Evolutionary conservation across 768 basidiomycete species (phyloP), one percentile per base, ranked within the genome.

Genomic region (Lactarius tabidus): DNA sequence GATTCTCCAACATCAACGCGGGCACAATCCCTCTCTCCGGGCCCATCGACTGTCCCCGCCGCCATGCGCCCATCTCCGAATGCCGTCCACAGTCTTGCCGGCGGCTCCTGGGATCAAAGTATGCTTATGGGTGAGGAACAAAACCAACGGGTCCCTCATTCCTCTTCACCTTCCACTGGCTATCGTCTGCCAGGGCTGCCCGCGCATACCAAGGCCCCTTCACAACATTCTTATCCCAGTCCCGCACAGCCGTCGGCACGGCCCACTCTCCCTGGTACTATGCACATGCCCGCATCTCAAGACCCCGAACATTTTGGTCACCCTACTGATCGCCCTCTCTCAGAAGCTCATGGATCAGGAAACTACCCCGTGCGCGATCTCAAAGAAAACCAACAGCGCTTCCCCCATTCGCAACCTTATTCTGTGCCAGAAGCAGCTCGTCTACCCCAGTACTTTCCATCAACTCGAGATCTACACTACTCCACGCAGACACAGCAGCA

Each of bases 11-110:
- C 77, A 20, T 83, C 81, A 20, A 71, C 73, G 5, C 80, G 86
- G 62, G 80, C 81, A n/a, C 85, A 85, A 69, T 89, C 88, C 18
- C 75, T 81, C 39, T 89, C 89, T n/a, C n/a, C n/a, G n/a, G n/a
- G n/a, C 5, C 89, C 89, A 23, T 78, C 81, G 28, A 79, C 79
- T 33, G 76, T 84, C 23, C 78, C 84, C 4, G 79, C 81, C 57
- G 79, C 82, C 1, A 76, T 82, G 65, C 77, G 76, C 69, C 72
- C 73, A 67, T 72, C 71, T 12, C 45, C 63, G 20, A 64, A 63
- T 26, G 43, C 70, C 39, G 69, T 68, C 64, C 70, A 70, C 78
- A 53, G 80, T 82, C 60, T 80, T 83, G 58, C 83, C 84, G 68
- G 74, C 77, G 71, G 76, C 57, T 73, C 77, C 60, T 89, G 88